Base-by-base conservation (phyloP, 2,329 filamentous ascomycete species). In the Fusarium denticulatum region DNA sequence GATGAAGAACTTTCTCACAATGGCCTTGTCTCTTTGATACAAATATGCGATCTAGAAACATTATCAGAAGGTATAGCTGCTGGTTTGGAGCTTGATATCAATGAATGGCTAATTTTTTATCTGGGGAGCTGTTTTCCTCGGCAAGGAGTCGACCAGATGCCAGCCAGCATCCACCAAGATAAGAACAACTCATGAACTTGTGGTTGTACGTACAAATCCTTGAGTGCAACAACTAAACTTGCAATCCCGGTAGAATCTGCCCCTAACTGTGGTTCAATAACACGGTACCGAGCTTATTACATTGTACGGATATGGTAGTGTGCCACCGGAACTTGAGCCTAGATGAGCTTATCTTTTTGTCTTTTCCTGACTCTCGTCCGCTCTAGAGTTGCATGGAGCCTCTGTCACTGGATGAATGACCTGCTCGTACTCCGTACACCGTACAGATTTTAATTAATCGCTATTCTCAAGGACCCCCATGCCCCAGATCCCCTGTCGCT, bases 321-420 rank as follows among this genome's bases (percentile, higher is more conserved):
- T 60, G 60, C 60, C 60, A 69, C 59, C 47, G 57, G 58, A 34
- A 55, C 46, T 60, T 52, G 60, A 63, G 63, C 66, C 71, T 67
- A 70, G 67, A 69, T 47, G 60, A 67, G 67, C 63, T 66, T 67
- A 74, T 75, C 72, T 73, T 40, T 56, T 24, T 63, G 42, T 63
- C 43, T 68, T 32, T 50, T 45, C 50, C 52, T 42, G 28, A 40
- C 58, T 61, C 61, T 71, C 22, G 36, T 46, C 62, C 45, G 46
- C 67, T 50, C 55, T 61, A 24, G 52, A 58, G 30, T 65, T 16
- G 55, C 55, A 57, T 16, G 22, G 37, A 22, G 39, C 14, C 39
- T 46, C 40, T 32, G 15, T 36, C n/a, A 46, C 26, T 59, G 34
- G 26, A 39, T 42, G 37, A 34, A 34, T 36, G 50, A 47, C 32